A percentile compares a stretch with the other conserved stretches of the same genome.
Conservation (phyloP, 2,329 filamentous ascomycete genomes). For the Hymenoscyphus infarciens region DNA sequence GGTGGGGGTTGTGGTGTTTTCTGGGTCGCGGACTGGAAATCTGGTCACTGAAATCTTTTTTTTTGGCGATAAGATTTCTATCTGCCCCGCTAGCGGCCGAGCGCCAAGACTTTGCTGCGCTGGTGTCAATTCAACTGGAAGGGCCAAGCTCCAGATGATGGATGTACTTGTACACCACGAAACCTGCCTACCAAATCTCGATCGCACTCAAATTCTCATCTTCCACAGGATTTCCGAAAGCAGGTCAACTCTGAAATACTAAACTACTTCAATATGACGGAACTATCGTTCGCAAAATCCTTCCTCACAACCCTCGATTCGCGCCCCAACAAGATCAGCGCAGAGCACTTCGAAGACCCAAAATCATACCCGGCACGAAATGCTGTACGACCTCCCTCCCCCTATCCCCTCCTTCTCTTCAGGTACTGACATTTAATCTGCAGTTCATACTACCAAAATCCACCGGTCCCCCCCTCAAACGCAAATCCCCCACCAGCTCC, state of each 20-base stretch:
- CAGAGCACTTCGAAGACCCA: slow-evolving; percentile 87
- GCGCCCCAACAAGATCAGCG: slow-evolving; percentile 74
- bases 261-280: slow-evolving; percentile 57
- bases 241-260: neutral
- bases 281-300: slow-evolving; percentile 77
- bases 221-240: too few relatives aligned
- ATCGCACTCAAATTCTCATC: neutral
- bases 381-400: slow-evolving; percentile 56
- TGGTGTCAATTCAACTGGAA: too few relatives aligned
- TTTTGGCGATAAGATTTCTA: slow-evolving; percentile 25
- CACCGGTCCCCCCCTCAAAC: slow-evolving; percentile 51
- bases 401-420: neutral
- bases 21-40: neutral
- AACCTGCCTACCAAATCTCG: neutral
- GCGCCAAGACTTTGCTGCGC: neutral
- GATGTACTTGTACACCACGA: neutral
- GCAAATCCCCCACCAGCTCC: slow-evolving; percentile 39
- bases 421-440: neutral
- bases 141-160: neutral
- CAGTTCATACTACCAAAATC: slow-evolving; percentile 68
- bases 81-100: slow-evolving; percentile 12
- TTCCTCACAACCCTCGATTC: slow-evolving; percentile 80
- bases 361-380: slow-evolving; percentile 70
- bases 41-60: slow-evolving; percentile 6
- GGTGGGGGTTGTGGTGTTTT: slow-evolving; percentile 7